Evolutionary conservation across 352 stramenopile genomes (phyloP).

Genomic region (Globisporangium nunn): DNA sequence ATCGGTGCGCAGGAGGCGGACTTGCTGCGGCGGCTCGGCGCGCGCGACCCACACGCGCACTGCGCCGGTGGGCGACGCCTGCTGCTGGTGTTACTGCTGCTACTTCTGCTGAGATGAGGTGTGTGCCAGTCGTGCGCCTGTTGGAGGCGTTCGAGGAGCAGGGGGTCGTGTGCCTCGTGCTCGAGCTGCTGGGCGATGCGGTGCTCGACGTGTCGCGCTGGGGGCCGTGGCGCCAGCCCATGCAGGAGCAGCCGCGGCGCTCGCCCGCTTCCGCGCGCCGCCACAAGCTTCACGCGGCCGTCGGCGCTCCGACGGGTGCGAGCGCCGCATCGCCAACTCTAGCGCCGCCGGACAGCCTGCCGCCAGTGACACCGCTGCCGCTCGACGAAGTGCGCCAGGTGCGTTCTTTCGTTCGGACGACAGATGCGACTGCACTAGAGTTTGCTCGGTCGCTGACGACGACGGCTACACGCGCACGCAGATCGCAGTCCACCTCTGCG

Average conservation of each 20-base stretch:
- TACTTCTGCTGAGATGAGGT: neutral
- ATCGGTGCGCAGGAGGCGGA: conserved; percentile 53
- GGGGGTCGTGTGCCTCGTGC: conserved; percentile 51
- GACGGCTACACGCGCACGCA: neutral
- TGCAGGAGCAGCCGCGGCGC: conserved; percentile 32
- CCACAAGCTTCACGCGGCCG: conserved; percentile 53
- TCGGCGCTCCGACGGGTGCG: neutral
- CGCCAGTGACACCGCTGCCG: conserved; percentile 17
- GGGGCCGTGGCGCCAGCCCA: conserved; percentile 90
- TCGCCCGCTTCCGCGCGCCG: conserved; percentile 29
- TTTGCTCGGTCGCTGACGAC: neutral
- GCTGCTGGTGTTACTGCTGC: neutral
- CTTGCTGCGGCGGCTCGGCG: conserved; percentile 33
- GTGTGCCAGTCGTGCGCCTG: conserved; percentile 34
- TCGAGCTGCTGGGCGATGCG: conserved; percentile 53
- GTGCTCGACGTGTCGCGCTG: conserved; percentile 94
- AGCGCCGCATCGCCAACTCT: neutral
- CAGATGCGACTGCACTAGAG: neutral
- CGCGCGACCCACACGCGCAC: conserved; percentile 20
- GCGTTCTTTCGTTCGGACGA: neutral
- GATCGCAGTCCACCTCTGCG: conserved; percentile 60
- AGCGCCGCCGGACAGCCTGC: conserved; percentile 13
- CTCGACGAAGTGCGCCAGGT: conserved; percentile 37
- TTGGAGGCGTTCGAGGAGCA: conserved; percentile 51
- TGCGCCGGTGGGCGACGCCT: conserved; percentile 28